These are phyloP conservation scores for Amaranthus cruentus DNA, from an alignment of 148 eudicot species.

Conservation along the genomic window DNA sequence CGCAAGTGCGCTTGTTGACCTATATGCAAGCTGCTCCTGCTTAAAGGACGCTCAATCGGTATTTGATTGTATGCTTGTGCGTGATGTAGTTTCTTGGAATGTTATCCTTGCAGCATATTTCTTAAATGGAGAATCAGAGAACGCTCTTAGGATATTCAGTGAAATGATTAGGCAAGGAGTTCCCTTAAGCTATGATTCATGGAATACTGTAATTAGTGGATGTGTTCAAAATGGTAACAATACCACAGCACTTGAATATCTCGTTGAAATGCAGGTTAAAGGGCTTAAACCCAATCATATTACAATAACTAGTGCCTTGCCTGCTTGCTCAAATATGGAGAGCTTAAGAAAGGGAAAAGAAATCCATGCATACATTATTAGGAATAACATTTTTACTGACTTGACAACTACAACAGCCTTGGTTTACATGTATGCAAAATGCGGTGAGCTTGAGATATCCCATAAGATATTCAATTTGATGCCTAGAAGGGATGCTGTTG, in stretches of 20 bases:
- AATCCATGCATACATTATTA: conserved; percentile 53
- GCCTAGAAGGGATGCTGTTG: conserved; percentile 50
- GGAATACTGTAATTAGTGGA: conserved; percentile 79
- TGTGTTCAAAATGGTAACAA: conserved; percentile 53
- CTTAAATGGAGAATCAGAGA: conserved; percentile 47
- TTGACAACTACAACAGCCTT: conserved; percentile 56
- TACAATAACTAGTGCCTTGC: conserved; percentile 57
- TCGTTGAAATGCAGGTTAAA: conserved; percentile 47
- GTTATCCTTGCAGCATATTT: conserved; percentile 63
- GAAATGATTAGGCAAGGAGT: conserved; percentile 42
- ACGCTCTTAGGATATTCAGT: conserved; percentile 41
- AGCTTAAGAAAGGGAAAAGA: conserved; percentile 65
- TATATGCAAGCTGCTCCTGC: conserved; percentile 63
- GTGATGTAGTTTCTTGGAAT: conserved; percentile 65
- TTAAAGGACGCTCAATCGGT: conserved; percentile 52
- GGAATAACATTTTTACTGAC: conserved; percentile 48
- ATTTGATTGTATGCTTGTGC: conserved; percentile 40
- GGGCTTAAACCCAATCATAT: conserved; percentile 64
- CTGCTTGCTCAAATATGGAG: conserved; percentile 59
- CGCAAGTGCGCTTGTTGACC: conserved; percentile 66
- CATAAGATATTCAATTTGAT: conserved; percentile 43
- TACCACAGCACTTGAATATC: conserved; percentile 46
- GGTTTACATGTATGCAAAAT: conserved; percentile 67
- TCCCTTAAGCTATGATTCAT: conserved; percentile 47
- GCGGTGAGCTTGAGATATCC: conserved; percentile 60